Evolutionary conservation across 768 basidiomycete species (phyloP).

Genomic region (Tulasnella sp.): DNA sequence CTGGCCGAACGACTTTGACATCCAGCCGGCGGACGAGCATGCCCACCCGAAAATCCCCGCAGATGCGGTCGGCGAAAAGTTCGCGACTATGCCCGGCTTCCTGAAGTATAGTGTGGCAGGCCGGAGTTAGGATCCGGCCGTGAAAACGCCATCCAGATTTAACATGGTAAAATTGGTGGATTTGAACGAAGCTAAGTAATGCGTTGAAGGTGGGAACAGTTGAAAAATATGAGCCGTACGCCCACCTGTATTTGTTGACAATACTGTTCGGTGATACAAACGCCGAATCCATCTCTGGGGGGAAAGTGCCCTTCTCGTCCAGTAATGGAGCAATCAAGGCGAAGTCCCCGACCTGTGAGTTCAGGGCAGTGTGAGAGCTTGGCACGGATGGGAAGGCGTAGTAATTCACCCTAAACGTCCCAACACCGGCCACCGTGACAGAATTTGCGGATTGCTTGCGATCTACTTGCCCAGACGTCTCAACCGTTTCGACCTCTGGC

Average conservation of each 20-base stretch:
- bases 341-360: slow-evolving; percentile 9
- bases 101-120: slow-evolving; percentile 2
- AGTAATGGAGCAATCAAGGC: not conserved
- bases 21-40: not conserved
- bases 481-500: not conserved
- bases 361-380: not conserved
- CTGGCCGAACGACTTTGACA: not conserved
- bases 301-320: not conserved
- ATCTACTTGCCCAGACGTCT: not conserved
- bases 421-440: not conserved
- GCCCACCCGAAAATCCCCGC: not conserved
- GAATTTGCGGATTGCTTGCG: not conserved
- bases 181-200: not conserved
- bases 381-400: not conserved
- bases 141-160: slow-evolving; percentile 2
- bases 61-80: not conserved
- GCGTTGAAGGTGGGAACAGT: not conserved
- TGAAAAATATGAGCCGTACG: not conserved
- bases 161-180: not conserved
- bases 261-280: slow-evolving; percentile 7
- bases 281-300: not conserved
- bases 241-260: slow-evolving; percentile 11
- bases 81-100: slow-evolving; percentile 7
- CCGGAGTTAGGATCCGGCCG: not conserved
- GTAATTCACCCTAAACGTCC: not conserved